Evolutionary conservation across 352 stramenopile genomes (phyloP).

Genomic region (Aphanomyces invadans): DNA sequence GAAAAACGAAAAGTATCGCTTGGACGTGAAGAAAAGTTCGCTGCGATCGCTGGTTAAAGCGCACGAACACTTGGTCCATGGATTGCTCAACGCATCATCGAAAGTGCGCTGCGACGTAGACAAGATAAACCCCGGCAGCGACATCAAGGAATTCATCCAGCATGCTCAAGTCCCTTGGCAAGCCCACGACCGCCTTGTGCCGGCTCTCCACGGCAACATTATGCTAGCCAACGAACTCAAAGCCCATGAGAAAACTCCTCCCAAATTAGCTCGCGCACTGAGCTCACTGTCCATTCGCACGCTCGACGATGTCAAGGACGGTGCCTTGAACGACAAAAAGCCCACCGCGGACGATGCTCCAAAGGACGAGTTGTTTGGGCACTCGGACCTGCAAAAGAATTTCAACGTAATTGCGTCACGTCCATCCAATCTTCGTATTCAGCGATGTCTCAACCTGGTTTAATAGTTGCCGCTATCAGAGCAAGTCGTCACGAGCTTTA

Average conservation of each 20-base stretch:
- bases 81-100: conserved; percentile 33
- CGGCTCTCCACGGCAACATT: conserved; percentile 41
- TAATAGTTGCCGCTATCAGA: conserved; percentile 52
- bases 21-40: conserved; percentile 76
- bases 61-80: conserved; percentile 49
- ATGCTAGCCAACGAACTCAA: conserved; percentile 45
- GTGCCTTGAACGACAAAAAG: conserved; percentile 22
- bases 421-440: neutral
- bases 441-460: conserved; percentile 1
- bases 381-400: conserved; percentile 75
- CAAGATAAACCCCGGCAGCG: conserved; percentile 42
- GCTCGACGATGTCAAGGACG: conserved; percentile 21
- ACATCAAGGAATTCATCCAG: conserved; percentile 61
- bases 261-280: neutral
- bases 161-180: conserved; percentile 40
- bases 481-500: conserved; percentile 79
- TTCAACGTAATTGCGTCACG: conserved; percentile 49
- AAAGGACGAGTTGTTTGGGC: conserved; percentile 40
- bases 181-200: conserved; percentile 39
- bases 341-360: conserved; percentile 34
- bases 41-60: conserved; percentile 61
- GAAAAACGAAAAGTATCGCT: conserved; percentile 81
- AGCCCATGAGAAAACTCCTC: neutral
- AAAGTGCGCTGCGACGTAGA: conserved; percentile 39
- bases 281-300: conserved; percentile 11